Conservation (phyloP, 1,139 yeast species). For the Nakaseomyces sp. region DNA sequence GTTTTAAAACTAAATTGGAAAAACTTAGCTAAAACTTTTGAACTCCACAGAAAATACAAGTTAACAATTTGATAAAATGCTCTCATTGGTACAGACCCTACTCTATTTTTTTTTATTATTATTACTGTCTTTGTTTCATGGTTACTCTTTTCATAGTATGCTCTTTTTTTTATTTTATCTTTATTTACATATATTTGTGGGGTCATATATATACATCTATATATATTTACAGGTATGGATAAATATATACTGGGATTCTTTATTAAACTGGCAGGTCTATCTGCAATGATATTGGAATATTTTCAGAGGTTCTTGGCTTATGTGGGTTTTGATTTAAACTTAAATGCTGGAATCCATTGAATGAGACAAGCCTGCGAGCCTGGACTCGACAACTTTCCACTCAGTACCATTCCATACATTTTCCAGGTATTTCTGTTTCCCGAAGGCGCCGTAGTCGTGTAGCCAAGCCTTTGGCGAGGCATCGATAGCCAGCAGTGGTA, state of each 20-base stretch:
- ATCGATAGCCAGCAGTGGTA: constrained; percentile 62
- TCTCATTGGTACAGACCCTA: too few species aligned
- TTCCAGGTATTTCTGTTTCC: constrained; percentile 57
- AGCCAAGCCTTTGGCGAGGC: constrained; percentile 62
- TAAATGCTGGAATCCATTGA: constrained; percentile 3
- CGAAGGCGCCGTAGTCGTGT: constrained; percentile 67
- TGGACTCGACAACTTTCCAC: constrained; percentile 54
- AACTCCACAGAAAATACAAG: too few species aligned
- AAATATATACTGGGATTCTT: not conserved
- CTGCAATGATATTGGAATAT: not conserved
- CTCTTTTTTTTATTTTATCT: not conserved
- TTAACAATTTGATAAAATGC: too few species aligned
- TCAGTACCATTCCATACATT: constrained; percentile 65
- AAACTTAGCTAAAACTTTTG: too few species aligned
- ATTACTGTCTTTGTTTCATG: not conserved
- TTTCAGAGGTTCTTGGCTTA: not conserved
- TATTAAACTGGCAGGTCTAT: not conserved
- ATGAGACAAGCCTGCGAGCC: constrained; percentile 26
- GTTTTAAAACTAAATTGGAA: too few species aligned
- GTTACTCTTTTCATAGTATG: too few species aligned
- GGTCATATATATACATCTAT: not conserved
- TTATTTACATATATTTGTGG: constrained; percentile 2
- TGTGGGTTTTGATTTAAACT: not conserved
- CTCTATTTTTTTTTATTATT: too few species aligned
- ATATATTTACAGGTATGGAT: constrained; percentile 4